A percentile compares a stretch with the other conserved stretches of the same genome.
Evolutionary conservation across 2,329 filamentous ascomycete genomes (phyloP).

Genomic region (Ceratocystis smalleyi): DNA sequence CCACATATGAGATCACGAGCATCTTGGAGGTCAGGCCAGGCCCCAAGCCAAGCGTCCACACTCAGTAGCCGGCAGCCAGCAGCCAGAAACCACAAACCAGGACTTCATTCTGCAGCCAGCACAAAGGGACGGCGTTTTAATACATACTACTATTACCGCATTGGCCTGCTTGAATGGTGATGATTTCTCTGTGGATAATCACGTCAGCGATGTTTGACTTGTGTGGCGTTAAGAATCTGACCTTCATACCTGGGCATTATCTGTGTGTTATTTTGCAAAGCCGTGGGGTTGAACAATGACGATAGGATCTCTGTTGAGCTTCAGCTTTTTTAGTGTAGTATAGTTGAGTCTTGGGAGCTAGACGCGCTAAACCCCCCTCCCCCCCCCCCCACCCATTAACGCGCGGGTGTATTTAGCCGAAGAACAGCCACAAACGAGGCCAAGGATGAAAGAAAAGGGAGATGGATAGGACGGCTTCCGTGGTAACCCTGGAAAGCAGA

Average conservation of each 20-base stretch:
- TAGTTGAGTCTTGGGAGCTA: neutral
- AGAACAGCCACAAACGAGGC: neutral
- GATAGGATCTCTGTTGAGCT: constrained; percentile 6
- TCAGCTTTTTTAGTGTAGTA: neutral
- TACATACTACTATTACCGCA: constrained; percentile 96
- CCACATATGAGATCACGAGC: neutral
- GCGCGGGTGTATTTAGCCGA: neutral
- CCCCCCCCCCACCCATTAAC: neutral
- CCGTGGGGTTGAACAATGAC: neutral
- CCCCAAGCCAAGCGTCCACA: neutral
- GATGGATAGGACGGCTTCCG: neutral
- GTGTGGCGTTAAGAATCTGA: neutral
- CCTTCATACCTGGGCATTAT: constrained; percentile 18
- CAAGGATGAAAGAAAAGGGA: neutral
- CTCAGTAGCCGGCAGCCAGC: too few species aligned
- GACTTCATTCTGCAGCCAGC: neutral
- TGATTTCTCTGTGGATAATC: constrained; percentile 62
- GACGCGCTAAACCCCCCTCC: neutral
- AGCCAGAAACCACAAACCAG: neutral
- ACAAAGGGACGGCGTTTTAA: neutral
- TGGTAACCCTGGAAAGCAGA: neutral
- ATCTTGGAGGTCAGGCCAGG: neutral
- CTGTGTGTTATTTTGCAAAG: neutral
- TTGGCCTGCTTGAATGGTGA: constrained; percentile 96
- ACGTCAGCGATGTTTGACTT: constrained; percentile 5